Percentiles rank a stretch among this genome's conserved stretches.
phyloP scores from a whole-genome alignment of 192 early-diverging fungal genomes.

The Coemansia sp. region DNA sequence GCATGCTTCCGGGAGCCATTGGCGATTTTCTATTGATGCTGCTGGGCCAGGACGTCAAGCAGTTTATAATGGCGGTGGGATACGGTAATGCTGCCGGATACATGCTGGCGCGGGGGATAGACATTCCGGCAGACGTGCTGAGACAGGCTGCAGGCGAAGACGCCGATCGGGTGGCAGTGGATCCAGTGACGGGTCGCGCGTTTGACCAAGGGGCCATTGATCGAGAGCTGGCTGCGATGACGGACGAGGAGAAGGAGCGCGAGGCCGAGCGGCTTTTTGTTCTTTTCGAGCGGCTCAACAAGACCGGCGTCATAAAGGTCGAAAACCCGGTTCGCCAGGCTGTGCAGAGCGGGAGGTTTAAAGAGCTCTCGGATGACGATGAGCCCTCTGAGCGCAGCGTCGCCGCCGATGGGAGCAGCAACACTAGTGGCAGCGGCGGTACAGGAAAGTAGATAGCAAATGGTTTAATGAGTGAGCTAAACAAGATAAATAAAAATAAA shows the following conservation, averaged over 20 bases:
- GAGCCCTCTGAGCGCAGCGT: not conserved
- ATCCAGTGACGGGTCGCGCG: constrained; percentile 83
- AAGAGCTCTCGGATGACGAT: not conserved
- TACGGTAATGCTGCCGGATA: constrained; percentile 95
- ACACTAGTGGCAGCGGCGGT: not conserved
- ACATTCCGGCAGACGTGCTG: constrained; percentile 46
- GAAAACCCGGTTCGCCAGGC: constrained; percentile 68
- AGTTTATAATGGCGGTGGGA: constrained; percentile 62
- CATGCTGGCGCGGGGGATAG: constrained; percentile 70
- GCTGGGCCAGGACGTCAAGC: constrained; percentile 37
- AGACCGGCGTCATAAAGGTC: constrained; percentile 84
- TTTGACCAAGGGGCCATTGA: constrained; percentile 41
- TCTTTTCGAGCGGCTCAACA: constrained; percentile 89
- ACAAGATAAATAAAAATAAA: not conserved
- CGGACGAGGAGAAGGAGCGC: constrained; percentile 93
- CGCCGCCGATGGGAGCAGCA: too few relatives aligned
- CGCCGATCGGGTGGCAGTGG: constrained; percentile 41
- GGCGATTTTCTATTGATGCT: constrained; percentile 45
- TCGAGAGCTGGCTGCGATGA: constrained; percentile 75
- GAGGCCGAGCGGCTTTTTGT: constrained; percentile 92
- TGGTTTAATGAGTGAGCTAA: not conserved
- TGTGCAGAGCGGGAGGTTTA: constrained; percentile 42
- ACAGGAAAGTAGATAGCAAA: not conserved
- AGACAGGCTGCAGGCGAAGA: constrained; percentile 13
- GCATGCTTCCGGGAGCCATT: constrained; percentile 32